Base-by-base conservation (phyloP, 345 rosid genomes). In the Sisymbrium irio region DNA sequence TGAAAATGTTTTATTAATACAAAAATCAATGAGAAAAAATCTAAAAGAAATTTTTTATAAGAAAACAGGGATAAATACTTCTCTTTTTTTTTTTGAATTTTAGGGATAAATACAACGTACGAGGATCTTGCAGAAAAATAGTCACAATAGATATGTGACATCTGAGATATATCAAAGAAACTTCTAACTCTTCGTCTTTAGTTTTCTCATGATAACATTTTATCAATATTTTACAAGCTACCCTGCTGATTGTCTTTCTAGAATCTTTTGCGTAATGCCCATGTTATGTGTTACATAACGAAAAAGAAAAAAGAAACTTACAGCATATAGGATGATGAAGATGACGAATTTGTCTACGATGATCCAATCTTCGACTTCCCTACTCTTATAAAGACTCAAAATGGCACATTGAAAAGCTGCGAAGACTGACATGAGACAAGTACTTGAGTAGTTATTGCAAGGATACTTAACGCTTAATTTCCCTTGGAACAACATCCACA, bases 401-500 rank as follows among this genome's bases (percentile, higher is more conserved):
- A 82, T 20, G 27, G 85, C 87, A 41, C 85, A 81, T 47, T 88
- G 93, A 58, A 88, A 76, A 7, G 86, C 79, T 9, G 82, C 85
- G 9, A 86, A 86, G 33, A 77, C 59, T 44, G 90, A 82, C 83
- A 86, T 61, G 12, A 86, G 75, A 15, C 88, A 85, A 4, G 90
- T 86, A 77, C 87, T 84, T 3, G 93, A 82, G 64, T 82, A 88
- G 65, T 80, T 83, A 39, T 3, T 60, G 59, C 75, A 75, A 7
- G 93, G 87, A 50, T 77, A 86, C 44, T 57, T 83, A 66, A 22
- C 79, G 36, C 83, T 80, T 28, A 85, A 69, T 11, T 63, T 82
- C 39, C 84, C 83, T 75, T 88, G 88, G 59, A 82, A 65, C 46
- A 86, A 72, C 79, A 85, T 82, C 91, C 91, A 88, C 0, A 78